phyloP scores from a whole-genome alignment of 257 asterid species.

The Henckelia pumila region DNA sequence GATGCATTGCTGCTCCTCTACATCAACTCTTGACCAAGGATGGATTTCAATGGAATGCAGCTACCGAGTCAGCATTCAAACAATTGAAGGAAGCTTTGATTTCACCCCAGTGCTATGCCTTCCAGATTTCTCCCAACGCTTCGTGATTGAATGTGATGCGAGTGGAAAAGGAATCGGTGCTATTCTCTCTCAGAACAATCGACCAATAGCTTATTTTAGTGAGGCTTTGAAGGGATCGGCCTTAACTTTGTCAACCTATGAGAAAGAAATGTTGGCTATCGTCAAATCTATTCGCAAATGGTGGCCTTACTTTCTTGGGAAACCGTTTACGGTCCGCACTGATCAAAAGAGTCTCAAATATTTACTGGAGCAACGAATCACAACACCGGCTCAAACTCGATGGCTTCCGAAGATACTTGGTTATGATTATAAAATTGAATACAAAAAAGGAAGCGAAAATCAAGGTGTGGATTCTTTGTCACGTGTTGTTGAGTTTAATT shows the following conservation, averaged over 20 bases:
- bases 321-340: background rate
- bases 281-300: background rate
- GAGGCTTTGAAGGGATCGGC: background rate
- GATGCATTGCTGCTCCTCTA: no score
- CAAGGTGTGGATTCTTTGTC: no score
- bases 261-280: slow-evolving; percentile 4
- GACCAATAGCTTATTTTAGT: slow-evolving; percentile 7
- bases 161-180: background rate
- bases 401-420: slow-evolving; percentile 8
- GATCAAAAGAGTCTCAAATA: no score
- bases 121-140: no score
- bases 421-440: background rate
- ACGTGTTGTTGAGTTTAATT: background rate
- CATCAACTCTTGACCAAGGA: slow-evolving; percentile 4
- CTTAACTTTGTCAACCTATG: slow-evolving; percentile 20
- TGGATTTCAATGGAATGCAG: slow-evolving; percentile 2
- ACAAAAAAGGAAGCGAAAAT: background rate
- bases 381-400: background rate
- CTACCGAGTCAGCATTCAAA: no score
- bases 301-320: background rate
- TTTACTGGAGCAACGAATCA: slow-evolving; percentile 4
- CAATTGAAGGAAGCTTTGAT: no score
- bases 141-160: no score
- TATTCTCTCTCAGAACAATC: background rate
- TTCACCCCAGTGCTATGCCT: no score